These are phyloP conservation scores for Chlorella sp. DNA, from an alignment of 139 green algal genomes.

Conservation along the genomic window DNA sequence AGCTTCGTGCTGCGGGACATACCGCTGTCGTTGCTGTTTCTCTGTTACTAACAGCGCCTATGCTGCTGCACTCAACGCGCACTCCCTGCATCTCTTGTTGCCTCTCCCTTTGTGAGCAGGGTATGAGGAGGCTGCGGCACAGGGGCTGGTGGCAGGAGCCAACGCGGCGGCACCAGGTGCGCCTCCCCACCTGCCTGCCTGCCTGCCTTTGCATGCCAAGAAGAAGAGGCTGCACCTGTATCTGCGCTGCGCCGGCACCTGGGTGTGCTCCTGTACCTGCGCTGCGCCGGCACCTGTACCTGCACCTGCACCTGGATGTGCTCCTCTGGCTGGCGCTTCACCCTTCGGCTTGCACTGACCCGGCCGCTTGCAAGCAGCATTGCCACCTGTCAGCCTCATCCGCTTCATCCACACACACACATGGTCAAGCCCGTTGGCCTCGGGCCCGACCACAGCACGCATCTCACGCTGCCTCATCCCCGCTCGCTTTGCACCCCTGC, in stretches of 20 bases:
- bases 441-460: neutral
- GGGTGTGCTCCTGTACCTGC: too few relatives aligned
- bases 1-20: too few relatives aligned
- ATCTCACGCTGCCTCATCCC: neutral
- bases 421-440: neutral
- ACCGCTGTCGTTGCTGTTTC: too few relatives aligned
- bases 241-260: too few relatives aligned
- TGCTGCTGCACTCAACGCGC: too few relatives aligned
- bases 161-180: conserved; percentile 60
- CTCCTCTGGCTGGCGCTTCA: neutral
- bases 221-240: neutral
- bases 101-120: neutral
- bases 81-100: too few relatives aligned
- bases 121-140: conserved; percentile 72
- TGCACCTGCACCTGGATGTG: too few relatives aligned
- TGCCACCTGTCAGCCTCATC: too few relatives aligned
- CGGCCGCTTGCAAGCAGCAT: too few relatives aligned
- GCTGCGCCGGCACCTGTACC: neutral
- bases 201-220: neutral
- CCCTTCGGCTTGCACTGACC: too few relatives aligned
- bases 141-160: conserved; percentile 65
- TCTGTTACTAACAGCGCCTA: too few relatives aligned
- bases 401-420: neutral
- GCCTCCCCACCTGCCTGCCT: neutral
- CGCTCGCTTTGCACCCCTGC: neutral